Evolutionary conservation across 805 yeast genomes (phyloP).

Genomic region (Ogataea paradorogensis): DNA sequence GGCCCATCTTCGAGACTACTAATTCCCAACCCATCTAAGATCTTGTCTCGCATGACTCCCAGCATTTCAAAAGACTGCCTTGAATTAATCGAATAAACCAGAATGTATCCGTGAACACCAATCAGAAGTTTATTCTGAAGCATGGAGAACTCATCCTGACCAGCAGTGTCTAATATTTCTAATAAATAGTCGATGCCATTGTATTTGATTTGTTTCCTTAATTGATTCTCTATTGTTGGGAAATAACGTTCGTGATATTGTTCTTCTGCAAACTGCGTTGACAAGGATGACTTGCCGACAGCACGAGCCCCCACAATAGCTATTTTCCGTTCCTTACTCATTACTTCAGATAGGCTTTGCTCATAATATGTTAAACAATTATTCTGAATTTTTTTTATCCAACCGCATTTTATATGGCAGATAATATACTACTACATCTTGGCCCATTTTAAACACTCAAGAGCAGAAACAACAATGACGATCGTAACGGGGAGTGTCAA

Average conservation of each 20-base stretch:
- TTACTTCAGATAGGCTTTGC: slow-evolving; percentile 1
- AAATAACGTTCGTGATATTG: slow-evolving; percentile 86
- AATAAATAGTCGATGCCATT: slow-evolving; percentile 74
- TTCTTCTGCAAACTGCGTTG: slow-evolving; percentile 81
- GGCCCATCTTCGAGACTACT: slow-evolving; percentile 41
- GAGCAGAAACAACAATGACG: slow-evolving; percentile 63
- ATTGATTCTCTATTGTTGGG: slow-evolving; percentile 88
- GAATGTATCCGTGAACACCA: slow-evolving; percentile 79
- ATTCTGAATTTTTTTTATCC: slow-evolving; percentile 1
- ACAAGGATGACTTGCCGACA: slow-evolving; percentile 84
- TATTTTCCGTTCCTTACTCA: slow-evolving; percentile 60
- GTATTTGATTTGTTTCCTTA: slow-evolving; percentile 63
- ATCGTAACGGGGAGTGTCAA: slow-evolving; percentile 76
- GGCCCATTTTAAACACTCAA: slow-evolving; percentile 48
- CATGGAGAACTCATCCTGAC: slow-evolving; percentile 85
- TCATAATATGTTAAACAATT: neutral
- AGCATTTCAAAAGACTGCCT: slow-evolving; percentile 75
- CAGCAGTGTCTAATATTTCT: slow-evolving; percentile 89
- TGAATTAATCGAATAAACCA: slow-evolving; percentile 80
- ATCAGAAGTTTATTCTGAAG: slow-evolving; percentile 75
- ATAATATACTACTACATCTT: slow-evolving; percentile 6
- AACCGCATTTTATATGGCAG: slow-evolving; percentile 7
- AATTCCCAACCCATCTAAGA: slow-evolving; percentile 60
- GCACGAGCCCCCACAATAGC: slow-evolving; percentile 87
- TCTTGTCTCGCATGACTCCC: slow-evolving; percentile 76